Evolutionary conservation across 1,284 basidiomycete genomes (phyloP), one percentile per base, ranked within the genome.

Genomic region (Ustilago tritici): DNA sequence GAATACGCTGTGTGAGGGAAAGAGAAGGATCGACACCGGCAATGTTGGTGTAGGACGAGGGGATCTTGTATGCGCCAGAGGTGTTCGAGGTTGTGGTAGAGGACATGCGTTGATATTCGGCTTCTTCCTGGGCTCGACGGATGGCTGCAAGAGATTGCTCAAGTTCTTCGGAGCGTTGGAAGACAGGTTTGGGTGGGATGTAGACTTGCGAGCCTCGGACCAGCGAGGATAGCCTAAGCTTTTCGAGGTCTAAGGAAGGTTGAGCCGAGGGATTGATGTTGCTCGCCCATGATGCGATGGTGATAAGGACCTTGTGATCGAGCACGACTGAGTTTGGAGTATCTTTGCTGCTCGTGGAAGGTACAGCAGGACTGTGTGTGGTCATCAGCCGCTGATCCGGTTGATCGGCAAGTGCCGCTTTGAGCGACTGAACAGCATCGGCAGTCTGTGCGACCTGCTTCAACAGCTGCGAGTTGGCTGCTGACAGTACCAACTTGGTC

Each of bases 31-130:
- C 75, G 34, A 68, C 61, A 2, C 75, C 75, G 17, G 75, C 56
- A 17, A 77, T 73, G 61, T 66, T 72, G 55, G 56, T 53, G 43
- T 72, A 73, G 9, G 66, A 46, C 0, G 63, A 34, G 14, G 74
- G 65, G 43, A 76, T 68, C 10, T 57, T 61, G 59, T 65, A 69
- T 34, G 50, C 34, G 28, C 23, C 41, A 3, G 43, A 10, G 11
- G 63, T 12, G 4, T 55, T 17, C 23, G 56, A 28, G 2, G 57
- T 6, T 43, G 61, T 58, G 47, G 52, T 19, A 65, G 68, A 36
- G 7, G 73, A 71, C 52, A 77, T 72, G 35, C 65, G 70, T 12
- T 53, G 54, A 31, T 77, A 77, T 34, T 72, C 66, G 11, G 70
- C 75, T n/a, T 73, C 56, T 40, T 77, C 70, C 34, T 69, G 65